Percentiles rank a stretch among this genome's conserved stretches.
phyloP scores from a whole-genome alignment of 2,329 filamentous ascomycete species.

The Pochonia chlamydosporia region DNA sequence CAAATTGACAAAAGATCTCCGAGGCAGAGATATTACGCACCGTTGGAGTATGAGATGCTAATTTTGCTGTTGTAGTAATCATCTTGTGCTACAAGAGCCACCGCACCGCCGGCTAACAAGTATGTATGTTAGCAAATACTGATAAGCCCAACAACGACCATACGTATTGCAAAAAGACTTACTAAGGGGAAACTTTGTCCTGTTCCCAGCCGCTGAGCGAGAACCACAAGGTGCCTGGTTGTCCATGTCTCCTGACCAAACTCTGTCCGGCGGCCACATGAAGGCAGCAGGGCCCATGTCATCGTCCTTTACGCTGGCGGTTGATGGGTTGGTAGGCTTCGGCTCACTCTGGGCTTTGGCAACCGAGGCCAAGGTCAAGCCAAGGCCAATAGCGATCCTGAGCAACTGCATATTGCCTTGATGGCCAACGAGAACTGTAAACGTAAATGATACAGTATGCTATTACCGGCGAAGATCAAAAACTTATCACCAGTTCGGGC shows the following conservation, averaged over 20 bases:
- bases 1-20: too few relatives aligned
- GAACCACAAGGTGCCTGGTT: conserved; percentile 50
- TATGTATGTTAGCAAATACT: neutral
- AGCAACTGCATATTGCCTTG: neutral
- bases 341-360: neutral
- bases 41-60: conserved; percentile 42
- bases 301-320: neutral
- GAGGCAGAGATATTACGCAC: conserved; percentile 25
- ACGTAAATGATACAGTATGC: too few relatives aligned
- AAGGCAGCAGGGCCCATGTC: conserved; percentile 43
- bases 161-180: neutral
- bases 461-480: too few relatives aligned
- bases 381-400: neutral
- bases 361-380: conserved; percentile 2
- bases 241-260: conserved; percentile 43
- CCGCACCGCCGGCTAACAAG: conserved; percentile 43
- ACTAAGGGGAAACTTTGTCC: conserved; percentile 48
- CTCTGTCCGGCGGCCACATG: conserved; percentile 48
- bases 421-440: neutral
- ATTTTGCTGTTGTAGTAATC: conserved; percentile 46
- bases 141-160: neutral
- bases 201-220: conserved; percentile 23
- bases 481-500: too few relatives aligned
- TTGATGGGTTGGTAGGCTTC: conserved; percentile 4
- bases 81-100: conserved; percentile 46